A percentile compares a stretch with the other conserved stretches of the same genome.
These are phyloP conservation scores for Xylaria sp. DNA, from an alignment of 2,329 filamentous ascomycete genomes.

Conservation along the genomic window DNA sequence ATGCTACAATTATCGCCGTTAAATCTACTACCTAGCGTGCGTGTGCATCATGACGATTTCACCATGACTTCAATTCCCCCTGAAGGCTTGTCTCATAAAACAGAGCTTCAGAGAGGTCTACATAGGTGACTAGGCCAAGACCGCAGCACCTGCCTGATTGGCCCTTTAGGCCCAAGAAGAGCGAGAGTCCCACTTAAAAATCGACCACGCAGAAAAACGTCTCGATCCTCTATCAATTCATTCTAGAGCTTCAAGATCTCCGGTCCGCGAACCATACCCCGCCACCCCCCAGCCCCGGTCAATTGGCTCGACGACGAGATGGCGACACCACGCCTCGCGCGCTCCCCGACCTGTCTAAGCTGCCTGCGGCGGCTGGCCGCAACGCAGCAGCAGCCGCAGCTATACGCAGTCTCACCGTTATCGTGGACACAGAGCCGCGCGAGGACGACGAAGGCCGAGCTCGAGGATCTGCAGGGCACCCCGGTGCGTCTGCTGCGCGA, in stretches of 20 bases:
- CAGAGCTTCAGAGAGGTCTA: neutral
- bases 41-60: neutral
- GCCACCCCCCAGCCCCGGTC: slow-evolving; percentile 10
- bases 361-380: slow-evolving; percentile 46
- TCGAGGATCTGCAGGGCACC: slow-evolving; percentile 54
- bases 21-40: neutral
- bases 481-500: slow-evolving; percentile 57
- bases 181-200: slow-evolving; percentile 34
- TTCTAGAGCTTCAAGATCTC: slow-evolving; percentile 1
- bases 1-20: neutral
- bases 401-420: slow-evolving; percentile 39
- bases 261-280: slow-evolving; percentile 2
- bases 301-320: slow-evolving; percentile 35
- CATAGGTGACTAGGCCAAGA: neutral
- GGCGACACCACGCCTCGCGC: slow-evolving; percentile 39
- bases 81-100: neutral
- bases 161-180: slow-evolving; percentile 4
- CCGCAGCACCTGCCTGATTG: slow-evolving; percentile 15
- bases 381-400: slow-evolving; percentile 35
- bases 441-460: slow-evolving; percentile 51
- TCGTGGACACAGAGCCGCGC: slow-evolving; percentile 50
- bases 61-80: neutral
- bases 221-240: slow-evolving; percentile 9
- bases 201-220: slow-evolving; percentile 34
- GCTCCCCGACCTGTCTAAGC: slow-evolving; percentile 48